A percentile compares a stretch with the other conserved stretches of the same genome.
Evolutionary conservation across 306 rosid species (phyloP).

Genomic region (Dalbergia oliveri): DNA sequence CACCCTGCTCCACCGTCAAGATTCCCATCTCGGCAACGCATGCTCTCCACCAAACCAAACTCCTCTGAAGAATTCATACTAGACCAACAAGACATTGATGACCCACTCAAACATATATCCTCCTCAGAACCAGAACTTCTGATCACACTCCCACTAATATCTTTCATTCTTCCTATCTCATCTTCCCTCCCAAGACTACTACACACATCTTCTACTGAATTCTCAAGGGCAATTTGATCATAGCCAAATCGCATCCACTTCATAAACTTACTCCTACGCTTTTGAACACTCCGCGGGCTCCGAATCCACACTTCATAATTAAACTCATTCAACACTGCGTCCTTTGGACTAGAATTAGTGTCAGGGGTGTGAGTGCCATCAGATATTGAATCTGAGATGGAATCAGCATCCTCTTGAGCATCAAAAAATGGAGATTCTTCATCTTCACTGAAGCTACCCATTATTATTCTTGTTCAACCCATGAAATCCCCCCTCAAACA

Average conservation of each 20-base stretch:
- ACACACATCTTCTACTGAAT: conserved; percentile 34
- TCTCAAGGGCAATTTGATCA: conserved; percentile 48
- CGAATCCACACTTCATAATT: conserved; percentile 69
- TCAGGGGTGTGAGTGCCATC: conserved; percentile 50
- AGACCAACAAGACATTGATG: conserved; percentile 61
- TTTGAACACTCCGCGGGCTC: conserved; percentile 74
- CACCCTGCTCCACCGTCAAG: conserved; percentile 32
- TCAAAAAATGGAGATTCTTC: conserved; percentile 78
- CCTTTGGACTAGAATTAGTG: conserved; percentile 43
- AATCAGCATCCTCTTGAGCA: conserved; percentile 78
- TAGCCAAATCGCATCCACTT: conserved; percentile 65
- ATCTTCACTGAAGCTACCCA: too few relatives aligned
- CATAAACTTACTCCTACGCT: conserved; percentile 74
- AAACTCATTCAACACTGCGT: conserved; percentile 46
- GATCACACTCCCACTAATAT: conserved; percentile 54
- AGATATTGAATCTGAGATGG: conserved; percentile 56
- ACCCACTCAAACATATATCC: conserved; percentile 62
- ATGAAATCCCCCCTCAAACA: conserved; percentile 72
- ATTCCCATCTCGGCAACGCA: conserved; percentile 47
- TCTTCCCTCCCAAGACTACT: conserved; percentile 47
- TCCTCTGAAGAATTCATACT: conserved; percentile 47
- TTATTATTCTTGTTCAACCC: conserved; percentile 77
- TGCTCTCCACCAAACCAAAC: conserved; percentile 48
- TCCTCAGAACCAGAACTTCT: conserved; percentile 54
- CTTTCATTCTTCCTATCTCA: conserved; percentile 52